Percentiles rank a stretch among this genome's conserved stretches.
phyloP scores from a whole-genome alignment of 495 filamentous ascomycete genomes.

The Talaromyces liani region DNA sequence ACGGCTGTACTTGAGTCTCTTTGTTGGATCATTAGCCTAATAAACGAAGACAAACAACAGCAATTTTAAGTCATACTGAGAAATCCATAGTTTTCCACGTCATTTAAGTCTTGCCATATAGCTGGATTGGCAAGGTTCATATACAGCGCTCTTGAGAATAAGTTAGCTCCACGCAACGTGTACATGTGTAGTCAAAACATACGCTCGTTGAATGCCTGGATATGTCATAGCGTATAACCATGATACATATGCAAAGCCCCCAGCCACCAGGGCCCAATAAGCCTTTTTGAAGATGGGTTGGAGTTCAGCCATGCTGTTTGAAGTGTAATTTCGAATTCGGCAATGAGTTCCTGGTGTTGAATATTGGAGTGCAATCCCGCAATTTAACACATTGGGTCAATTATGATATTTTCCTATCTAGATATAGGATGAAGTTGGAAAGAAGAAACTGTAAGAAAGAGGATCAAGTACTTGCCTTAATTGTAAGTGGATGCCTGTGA shows the following conservation, averaged over 20 bases:
- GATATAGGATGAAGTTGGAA: not conserved
- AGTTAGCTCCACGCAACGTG: slow-evolving; percentile 6
- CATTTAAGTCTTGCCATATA: slow-evolving; percentile 61
- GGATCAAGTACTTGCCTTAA: not conserved
- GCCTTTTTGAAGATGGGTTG: slow-evolving; percentile 48
- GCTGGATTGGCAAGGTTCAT: slow-evolving; percentile 63
- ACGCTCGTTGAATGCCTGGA: slow-evolving; percentile 46
- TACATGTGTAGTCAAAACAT: slow-evolving; percentile 7
- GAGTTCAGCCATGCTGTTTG: slow-evolving; percentile 27
- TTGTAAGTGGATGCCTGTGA: not conserved
- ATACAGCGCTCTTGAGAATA: slow-evolving; percentile 58
- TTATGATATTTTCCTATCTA: not conserved
- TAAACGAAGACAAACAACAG: not conserved
- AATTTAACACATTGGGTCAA: not conserved
- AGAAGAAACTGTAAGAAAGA: not conserved
- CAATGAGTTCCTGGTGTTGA: not conserved
- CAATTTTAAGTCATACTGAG: slow-evolving; percentile 45
- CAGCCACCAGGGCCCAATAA: slow-evolving; percentile 47
- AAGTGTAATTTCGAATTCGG: not conserved
- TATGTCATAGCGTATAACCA: slow-evolving; percentile 39
- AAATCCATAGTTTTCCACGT: slow-evolving; percentile 75
- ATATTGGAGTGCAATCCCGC: no score
- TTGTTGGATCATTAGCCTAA: not conserved
- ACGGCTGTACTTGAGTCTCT: slow-evolving; percentile 56
- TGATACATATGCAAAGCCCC: slow-evolving; percentile 44